Evolutionary conservation across 345 rosid species (phyloP).

Genomic region (Trapa incisa): DNA sequence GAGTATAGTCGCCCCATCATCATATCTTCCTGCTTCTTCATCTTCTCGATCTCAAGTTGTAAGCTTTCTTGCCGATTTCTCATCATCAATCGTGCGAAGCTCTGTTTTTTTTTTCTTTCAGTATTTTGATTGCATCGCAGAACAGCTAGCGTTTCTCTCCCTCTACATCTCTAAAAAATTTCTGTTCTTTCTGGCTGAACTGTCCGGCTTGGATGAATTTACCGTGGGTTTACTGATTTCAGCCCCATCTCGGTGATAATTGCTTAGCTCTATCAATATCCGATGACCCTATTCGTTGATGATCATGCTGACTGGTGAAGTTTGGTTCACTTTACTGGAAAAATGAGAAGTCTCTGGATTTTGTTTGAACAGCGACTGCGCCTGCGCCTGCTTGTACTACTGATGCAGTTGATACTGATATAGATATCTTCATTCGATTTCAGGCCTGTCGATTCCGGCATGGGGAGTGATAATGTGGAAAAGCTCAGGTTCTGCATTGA

Average conservation of each 20-base stretch:
- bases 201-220: neutral
- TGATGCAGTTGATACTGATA: neutral
- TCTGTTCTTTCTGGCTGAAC: neutral
- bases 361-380: neutral
- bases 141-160: neutral
- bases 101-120: neutral
- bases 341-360: neutral
- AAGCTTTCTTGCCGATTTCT: neutral
- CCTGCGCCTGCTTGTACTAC: neutral
- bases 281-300: neutral
- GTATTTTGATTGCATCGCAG: neutral
- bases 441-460: conserved; percentile 9
- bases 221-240: neutral
- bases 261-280: neutral
- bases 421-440: neutral
- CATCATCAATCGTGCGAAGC: neutral
- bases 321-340: neutral
- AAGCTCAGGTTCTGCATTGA: conserved; percentile 80
- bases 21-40: neutral
- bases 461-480: conserved; percentile 40
- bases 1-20: neutral
- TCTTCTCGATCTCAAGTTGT: neutral
- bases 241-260: neutral
- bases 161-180: neutral
- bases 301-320: neutral